Conservation (phyloP, 768 basidiomycete species). For the Brasilioporus rufonigricans region DNA sequence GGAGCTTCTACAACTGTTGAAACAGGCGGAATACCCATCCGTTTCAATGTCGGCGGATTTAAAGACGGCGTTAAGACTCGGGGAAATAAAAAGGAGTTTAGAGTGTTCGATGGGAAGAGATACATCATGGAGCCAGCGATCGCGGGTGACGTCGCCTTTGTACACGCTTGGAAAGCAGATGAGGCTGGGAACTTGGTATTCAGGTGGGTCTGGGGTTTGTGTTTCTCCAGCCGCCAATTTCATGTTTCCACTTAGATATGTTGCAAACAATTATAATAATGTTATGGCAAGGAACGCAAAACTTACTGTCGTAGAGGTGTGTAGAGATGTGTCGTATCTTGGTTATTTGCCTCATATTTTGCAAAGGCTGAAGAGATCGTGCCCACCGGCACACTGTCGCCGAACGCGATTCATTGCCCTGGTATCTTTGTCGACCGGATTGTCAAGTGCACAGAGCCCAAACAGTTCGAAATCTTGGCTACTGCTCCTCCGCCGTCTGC, state of each 20-base stretch:
- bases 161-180: constrained; percentile 89
- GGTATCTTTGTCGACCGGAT: constrained; percentile 85
- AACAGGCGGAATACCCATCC: constrained; percentile 69
- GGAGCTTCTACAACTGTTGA: constrained; percentile 80
- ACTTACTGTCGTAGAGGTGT: constrained; percentile 83
- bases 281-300: constrained; percentile 87
- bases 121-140: constrained; percentile 80
- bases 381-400: constrained; percentile 72
- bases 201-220: constrained; percentile 45
- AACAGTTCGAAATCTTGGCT: constrained; percentile 71
- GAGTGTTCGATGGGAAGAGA: constrained; percentile 68
- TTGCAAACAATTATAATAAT: constrained; percentile 80
- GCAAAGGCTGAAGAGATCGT: constrained; percentile 82
- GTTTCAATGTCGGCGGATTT: constrained; percentile 73
- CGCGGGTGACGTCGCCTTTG: constrained; percentile 75
- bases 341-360: not conserved
- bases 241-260: constrained; percentile 49
- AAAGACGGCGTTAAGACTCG: constrained; percentile 61
- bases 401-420: constrained; percentile 78
- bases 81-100: constrained; percentile 71
- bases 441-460: constrained; percentile 69
- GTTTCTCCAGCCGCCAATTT: not conserved
- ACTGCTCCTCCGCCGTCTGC: constrained; percentile 47
- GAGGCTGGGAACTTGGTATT: constrained; percentile 87
- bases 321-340: constrained; percentile 5